Base-by-base conservation (phyloP, 2,329 filamentous ascomycete genomes). In the Beauveria australis region DNA sequence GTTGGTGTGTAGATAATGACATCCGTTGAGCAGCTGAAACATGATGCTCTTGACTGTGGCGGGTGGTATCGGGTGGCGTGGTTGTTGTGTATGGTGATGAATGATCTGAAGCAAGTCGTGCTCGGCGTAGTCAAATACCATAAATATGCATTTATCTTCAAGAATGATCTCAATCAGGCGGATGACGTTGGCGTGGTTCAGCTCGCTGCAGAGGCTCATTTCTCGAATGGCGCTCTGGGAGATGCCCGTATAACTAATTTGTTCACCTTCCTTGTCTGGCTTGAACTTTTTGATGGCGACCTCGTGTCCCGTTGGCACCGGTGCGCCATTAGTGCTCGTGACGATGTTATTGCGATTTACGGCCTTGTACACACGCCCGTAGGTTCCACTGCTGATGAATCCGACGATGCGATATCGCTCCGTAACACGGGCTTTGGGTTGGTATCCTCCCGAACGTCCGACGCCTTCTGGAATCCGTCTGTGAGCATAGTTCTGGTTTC, bases 261-360 rank as follows among this genome's bases (percentile, higher is more conserved):
- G 85, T 74, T 99, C 94, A 61, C 94, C 94, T 76, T 99, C 94
- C 77, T 97, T 99, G 75, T 99, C 94, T 8, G 92, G 92, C 79
- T 97, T 97, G 84, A 97, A 96, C 84, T 99, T 99, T 73, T 99
- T 99, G 79, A 99, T 99, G 67, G 94, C 94, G 71, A 96, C 97
- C 70, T 96, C 91, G 64, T 56, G 85, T 76, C 72, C 87, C 79
- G 67, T 86, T 84, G 68, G 66, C 51, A 58, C 47, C 22, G 61
- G 43, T 2, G 63, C 43, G 44, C 54, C 54, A 37, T 63, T 41
- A 48, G 43, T n/a, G 59, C 48, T 37, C 48, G 62, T 41, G 10
- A 59, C 61, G 46, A 60, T 41, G 61, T 59, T 57, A 53, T 18
- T 59, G 65, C 88, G 86, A 67, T 90, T 86, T 48, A 91, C 80